Percentiles rank a stretch among this genome's conserved stretches.
phyloP scores from a whole-genome alignment of 345 rosid genomes.

The Nasturtium officinale region DNA sequence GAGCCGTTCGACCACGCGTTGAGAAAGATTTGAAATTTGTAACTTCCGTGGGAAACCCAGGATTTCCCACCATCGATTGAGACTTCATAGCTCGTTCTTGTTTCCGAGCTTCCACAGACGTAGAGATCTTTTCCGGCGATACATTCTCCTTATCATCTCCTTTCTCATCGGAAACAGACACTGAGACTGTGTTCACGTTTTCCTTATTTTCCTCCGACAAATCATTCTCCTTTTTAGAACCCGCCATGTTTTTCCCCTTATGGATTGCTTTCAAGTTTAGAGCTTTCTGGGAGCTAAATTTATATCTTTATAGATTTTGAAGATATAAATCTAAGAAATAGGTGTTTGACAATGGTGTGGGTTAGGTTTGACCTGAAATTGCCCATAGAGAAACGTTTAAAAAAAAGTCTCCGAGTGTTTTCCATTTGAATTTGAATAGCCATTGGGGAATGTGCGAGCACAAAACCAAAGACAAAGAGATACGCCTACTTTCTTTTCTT shows the following conservation, averaged over 20 bases:
- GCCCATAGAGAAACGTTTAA: background rate
- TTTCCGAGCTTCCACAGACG: slow-evolving; percentile 36
- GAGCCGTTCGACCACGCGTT: slow-evolving; percentile 52
- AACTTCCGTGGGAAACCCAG: slow-evolving; percentile 41
- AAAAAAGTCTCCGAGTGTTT: slow-evolving; percentile 7
- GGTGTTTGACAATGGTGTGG: slow-evolving; percentile 35
- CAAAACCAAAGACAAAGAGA: slow-evolving; percentile 34
- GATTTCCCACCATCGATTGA: slow-evolving; percentile 46
- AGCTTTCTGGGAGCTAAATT: slow-evolving; percentile 16
- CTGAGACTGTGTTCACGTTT: slow-evolving; percentile 41
- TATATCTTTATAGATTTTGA: slow-evolving; percentile 27
- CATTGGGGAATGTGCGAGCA: slow-evolving; percentile 47
- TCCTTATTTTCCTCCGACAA: slow-evolving; percentile 45
- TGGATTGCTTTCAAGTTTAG: slow-evolving; percentile 25
- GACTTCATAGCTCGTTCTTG: slow-evolving; percentile 46
- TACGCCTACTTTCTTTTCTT: slow-evolving; percentile 29
- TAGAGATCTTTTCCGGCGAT: slow-evolving; percentile 34
- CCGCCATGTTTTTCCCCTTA: slow-evolving; percentile 27
- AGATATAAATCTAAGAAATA: slow-evolving; percentile 6
- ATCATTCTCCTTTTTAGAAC: slow-evolving; percentile 33
- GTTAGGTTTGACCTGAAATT: slow-evolving; percentile 29
- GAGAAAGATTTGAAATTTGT: slow-evolving; percentile 59
- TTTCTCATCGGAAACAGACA: slow-evolving; percentile 24
- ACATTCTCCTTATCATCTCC: slow-evolving; percentile 51
- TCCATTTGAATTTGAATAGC: slow-evolving; percentile 55